Evolutionary conservation across 805 yeast genomes (phyloP), one percentile per base, ranked within the genome.

Genomic region (Lipomyces chichibuensis): DNA sequence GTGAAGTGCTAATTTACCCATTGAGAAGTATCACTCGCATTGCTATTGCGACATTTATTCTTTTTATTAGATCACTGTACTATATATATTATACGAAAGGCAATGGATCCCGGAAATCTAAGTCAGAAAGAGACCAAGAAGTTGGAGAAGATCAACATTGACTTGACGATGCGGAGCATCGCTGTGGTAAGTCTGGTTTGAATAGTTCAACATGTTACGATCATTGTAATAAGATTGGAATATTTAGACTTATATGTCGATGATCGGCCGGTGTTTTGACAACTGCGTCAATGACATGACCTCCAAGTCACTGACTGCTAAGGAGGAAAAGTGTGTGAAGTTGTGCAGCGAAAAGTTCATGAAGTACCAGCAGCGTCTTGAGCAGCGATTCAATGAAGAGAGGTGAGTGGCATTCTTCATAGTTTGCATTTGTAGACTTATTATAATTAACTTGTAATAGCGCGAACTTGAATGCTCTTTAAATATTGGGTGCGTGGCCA

Each of bases 271-370:
- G 84, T 95, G 99, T 84, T 95, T 95, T 84, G 87, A 87, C 69
- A 98, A 95, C 82, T 95, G 99, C 83, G 97, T 95, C 78, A 94
- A 93, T 79, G 99, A 95, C 80, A 94, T 95, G 87, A 95, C 99
- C 66, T 92, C 98, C 55, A 88, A 89, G 77, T 87, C 87, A 77
- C 85, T 95, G 77, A 88, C 97, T 70, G 79, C 87, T 75, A 91
- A 90, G 83, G 99, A 95, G 80, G 87, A 87, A 72, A 76, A 87
- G 32, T 95, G 99, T 82, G 86, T 95, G 70, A 83, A 87, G 84
- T 90, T 90, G 80, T 95, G 99, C 80, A 89, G 97, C 60, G 98
- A 94, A 81, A 95, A 95, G 84, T 95, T 95, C 87, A 85, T 95
- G 83, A 95, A 95, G 80, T 98, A 94, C 84, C 88, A 94, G 80